Base-by-base conservation (phyloP, 129 eudicot genomes). In the Arctium minus region DNA sequence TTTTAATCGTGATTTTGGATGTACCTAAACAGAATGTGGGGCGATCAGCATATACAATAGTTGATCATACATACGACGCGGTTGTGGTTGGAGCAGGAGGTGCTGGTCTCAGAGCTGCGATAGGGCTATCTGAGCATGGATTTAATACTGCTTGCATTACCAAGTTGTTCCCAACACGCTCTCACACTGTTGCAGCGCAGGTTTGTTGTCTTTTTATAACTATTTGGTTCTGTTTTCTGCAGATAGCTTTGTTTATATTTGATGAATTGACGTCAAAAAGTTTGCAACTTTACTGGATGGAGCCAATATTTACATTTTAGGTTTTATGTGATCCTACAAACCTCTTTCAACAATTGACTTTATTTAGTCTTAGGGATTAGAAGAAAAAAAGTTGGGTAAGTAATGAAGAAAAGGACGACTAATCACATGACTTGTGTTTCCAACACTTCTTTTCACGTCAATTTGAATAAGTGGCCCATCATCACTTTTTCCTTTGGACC, bases 11-110 rank as follows among this genome's bases (percentile, higher is more conserved):
- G 72, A 35, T 77, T 73, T 65, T 64, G 31, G 62, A 74, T 72
- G 38, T 78, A 64, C 1, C 4, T 81, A 65, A 70, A 78, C 88
- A 94, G 98, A 84, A 50, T 50, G 92, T 44, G 42, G 96, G 89
- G 68, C 79, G 88, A 18, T 91, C 92, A 22, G 84, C 94, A 1
- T 94, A 96, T 75, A 96, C 99, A 1, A 86, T 93, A 56, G 99
- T 96, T 79, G 99, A 96, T 85, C 99, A 96, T 86, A 90, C 98
- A 0, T 96, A 96, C 39, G 99, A 96, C 73, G 98, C 99, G 1
- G 97, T 96, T 62, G 99, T 96, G 86, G 98, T 96, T 60, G 99
- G 99, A 29, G 99, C 99, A 6, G 99, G 99, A 31, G 99, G 99
- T 33, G 99, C 99, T 2, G 99, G 99, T 27, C 92, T 96, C 42